phyloP scores from a whole-genome alignment of 306 rosid genomes.

The Ochetophila trinervis region DNA sequence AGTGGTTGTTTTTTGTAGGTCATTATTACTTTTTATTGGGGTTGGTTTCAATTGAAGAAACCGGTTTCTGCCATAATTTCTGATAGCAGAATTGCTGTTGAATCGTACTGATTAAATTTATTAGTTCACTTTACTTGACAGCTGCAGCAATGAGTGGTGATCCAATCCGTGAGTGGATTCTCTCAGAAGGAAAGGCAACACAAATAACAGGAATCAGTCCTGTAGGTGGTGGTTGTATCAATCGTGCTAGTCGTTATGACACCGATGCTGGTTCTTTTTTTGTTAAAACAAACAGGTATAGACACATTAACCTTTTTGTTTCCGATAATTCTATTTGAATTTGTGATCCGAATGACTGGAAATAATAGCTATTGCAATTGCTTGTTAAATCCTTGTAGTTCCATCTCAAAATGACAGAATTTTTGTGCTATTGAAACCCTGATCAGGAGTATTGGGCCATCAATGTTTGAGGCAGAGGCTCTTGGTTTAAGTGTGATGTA shows the following conservation, averaged over 20 bases:
- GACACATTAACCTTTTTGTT: constrained; percentile 8
- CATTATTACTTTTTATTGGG: not conserved
- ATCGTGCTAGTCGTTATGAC: constrained; percentile 71
- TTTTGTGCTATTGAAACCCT: constrained; percentile 30
- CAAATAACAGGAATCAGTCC: constrained; percentile 69
- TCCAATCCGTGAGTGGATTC: constrained; percentile 89
- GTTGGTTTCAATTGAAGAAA: not conserved
- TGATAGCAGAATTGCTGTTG: not conserved
- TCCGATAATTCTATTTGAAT: not conserved
- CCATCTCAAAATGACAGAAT: constrained; percentile 3
- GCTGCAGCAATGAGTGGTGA: constrained; percentile 70
- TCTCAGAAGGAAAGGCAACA: constrained; percentile 75
- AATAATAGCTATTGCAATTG: not conserved
- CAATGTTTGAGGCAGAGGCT: constrained; percentile 96
- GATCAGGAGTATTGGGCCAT: constrained; percentile 84
- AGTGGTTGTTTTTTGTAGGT: no score
- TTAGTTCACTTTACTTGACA: constrained; percentile 28
- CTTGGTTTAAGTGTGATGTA: constrained; percentile 92
- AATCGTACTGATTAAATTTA: constrained; percentile 9
- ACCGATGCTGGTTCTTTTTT: constrained; percentile 81
- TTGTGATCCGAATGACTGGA: not conserved
- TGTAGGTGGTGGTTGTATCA: constrained; percentile 94
- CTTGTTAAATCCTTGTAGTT: not conserved
- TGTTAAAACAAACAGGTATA: constrained; percentile 92
- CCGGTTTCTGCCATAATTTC: constrained; percentile 4